Percentiles rank a stretch among this genome's conserved stretches.
Evolutionary conservation across 2,329 filamentous ascomycete species (phyloP).

Genomic region (Curvularia lunata): DNA sequence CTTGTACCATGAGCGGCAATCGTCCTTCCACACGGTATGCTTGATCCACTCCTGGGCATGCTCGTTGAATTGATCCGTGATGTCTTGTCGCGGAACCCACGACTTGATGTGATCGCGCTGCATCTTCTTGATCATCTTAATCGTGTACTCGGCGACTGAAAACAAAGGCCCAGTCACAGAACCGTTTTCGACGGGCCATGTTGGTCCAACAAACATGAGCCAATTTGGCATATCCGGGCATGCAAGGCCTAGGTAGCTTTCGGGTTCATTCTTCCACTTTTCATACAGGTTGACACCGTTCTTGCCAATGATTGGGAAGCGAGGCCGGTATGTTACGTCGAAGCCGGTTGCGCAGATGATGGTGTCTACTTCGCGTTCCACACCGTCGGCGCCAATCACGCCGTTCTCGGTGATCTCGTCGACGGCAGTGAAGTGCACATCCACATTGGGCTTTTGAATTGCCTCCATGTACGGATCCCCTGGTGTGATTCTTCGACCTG

Average conservation of each 20-base stretch:
- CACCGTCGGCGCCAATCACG: constrained; percentile 53
- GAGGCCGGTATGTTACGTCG: constrained; percentile 52
- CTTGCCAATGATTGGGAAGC: constrained; percentile 53
- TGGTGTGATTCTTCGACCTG: constrained; percentile 54
- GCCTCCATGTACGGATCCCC: constrained; percentile 60
- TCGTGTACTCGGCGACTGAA: constrained; percentile 49
- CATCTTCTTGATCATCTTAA: constrained; percentile 55
- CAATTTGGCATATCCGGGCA: constrained; percentile 55
- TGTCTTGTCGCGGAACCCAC: constrained; percentile 50
- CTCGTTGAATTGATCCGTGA: constrained; percentile 53
- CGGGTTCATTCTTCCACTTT: constrained; percentile 50
- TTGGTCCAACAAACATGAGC: constrained; percentile 52
- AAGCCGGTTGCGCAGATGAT: constrained; percentile 57
- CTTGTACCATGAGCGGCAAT: constrained; percentile 56
- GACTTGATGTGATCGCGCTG: constrained; percentile 54
- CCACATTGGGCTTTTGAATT: constrained; percentile 58
- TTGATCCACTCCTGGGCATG: constrained; percentile 57
- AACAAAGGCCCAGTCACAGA: constrained; percentile 52
- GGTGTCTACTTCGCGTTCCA: constrained; percentile 51
- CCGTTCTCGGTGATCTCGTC: constrained; percentile 55
- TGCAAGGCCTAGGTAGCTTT: constrained; percentile 52
- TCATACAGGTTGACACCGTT: constrained; percentile 50
- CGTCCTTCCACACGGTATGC: constrained; percentile 57
- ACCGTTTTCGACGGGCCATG: constrained; percentile 55
- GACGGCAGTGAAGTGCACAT: constrained; percentile 59